Conservation (phyloP, 192 early-diverging fungal genomes). For the Phlyctochytrium planicorne region DNA sequence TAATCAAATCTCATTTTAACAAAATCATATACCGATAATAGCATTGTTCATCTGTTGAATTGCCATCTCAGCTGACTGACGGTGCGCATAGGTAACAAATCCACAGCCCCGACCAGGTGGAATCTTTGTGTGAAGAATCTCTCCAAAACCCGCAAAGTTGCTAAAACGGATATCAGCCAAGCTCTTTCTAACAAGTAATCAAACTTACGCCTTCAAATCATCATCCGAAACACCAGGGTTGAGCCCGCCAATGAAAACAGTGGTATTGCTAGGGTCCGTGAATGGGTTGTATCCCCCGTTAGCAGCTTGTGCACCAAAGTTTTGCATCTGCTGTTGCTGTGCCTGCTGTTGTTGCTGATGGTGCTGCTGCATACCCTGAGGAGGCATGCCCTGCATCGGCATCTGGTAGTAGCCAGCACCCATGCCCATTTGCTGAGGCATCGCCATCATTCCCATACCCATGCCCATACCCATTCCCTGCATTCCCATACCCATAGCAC, state of each 20-base stretch:
- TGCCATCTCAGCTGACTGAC: slow-evolving; percentile 83
- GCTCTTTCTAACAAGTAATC: background rate
- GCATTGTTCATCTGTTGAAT: slow-evolving; percentile 89
- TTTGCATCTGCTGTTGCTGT: too few relatives aligned
- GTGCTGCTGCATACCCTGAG: background rate
- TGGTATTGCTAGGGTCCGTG: slow-evolving; percentile 90
- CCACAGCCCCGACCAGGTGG: slow-evolving; percentile 93
- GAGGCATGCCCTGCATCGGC: slow-evolving; percentile 21
- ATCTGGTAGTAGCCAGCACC: slow-evolving; percentile 15
- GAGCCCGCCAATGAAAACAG: slow-evolving; percentile 96
- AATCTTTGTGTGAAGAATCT: slow-evolving; percentile 91
- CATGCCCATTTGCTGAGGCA: too few relatives aligned
- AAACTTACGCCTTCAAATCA: slow-evolving; percentile 62
- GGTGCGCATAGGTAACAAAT: slow-evolving; percentile 88
- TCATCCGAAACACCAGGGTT: slow-evolving; percentile 78
- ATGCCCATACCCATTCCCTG: background rate
- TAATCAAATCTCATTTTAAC: too few relatives aligned
- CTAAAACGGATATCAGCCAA: slow-evolving; percentile 27
- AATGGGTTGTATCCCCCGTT: slow-evolving; percentile 36
- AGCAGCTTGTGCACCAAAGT: slow-evolving; percentile 9
- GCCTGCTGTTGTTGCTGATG: too few relatives aligned
- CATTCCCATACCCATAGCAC: slow-evolving; percentile 1
- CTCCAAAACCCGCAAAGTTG: slow-evolving; percentile 85
- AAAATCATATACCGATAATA: slow-evolving; percentile 66
- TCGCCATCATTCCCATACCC: too few relatives aligned